Evolutionary conservation across 1,284 basidiomycete genomes (phyloP), one percentile per base, ranked within the genome.

Genomic region (Laetiporus sulphureus): DNA sequence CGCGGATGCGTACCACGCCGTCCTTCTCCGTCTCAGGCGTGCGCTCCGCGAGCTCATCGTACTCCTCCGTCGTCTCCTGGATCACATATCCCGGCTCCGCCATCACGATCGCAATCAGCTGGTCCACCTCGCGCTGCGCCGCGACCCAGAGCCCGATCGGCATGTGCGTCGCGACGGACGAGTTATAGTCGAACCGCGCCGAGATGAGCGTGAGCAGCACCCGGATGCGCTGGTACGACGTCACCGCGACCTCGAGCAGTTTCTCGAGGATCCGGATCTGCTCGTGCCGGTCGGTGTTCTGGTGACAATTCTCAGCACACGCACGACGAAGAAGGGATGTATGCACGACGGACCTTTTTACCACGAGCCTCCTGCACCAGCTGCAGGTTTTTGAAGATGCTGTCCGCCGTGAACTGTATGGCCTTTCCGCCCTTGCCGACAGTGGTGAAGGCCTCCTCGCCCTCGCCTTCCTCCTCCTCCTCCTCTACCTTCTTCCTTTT

Each of bases 211-310:
- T 89, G 41, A 99, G 78, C 27, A 99, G 81, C 36, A 99, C 91
- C 42, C 96, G 87, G 52, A 99, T 92, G 52, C 82, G 83, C 61
- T 96, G 91, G 67, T 99, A 99, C 0, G 87, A 68, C 10, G 91
- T 93, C 27, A 77, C 78, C 10, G 93, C 83, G 13, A 95, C 87
- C 52, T 85, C 83, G 22, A 95, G 75, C n/a, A 98, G 75, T 58
- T 87, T 85, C 59, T 90, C 83, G 16, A 99, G 75, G 46, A 92
- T 91, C 46, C 82, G 80, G 52, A 97, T 91, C 72, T 98, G 95
- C 66, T 98, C 94, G 32, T 77, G 77, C 48, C 96, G 84, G 66
- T 99, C 94, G 38, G 96, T 99, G 67, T 95, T 95, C 91, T 95
- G 45, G 3, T 47, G 29, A 24, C 11, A 13, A 11, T 8, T 36